Evolutionary conservation across 2,329 filamentous ascomycete genomes (phyloP).

Genomic region (Coniochaeta sp.): DNA sequence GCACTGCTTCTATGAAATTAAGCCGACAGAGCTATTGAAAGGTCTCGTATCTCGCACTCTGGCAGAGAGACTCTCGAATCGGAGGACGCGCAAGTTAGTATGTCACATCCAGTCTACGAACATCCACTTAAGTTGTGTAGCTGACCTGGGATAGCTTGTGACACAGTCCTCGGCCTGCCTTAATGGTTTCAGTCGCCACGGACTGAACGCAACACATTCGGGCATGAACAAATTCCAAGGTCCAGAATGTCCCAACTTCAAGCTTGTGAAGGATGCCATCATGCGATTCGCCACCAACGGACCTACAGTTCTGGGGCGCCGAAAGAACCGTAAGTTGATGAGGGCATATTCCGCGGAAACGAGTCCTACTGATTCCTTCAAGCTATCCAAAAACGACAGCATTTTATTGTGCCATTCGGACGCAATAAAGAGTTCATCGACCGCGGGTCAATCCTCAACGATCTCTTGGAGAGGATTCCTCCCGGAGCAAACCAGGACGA

Average conservation of each 20-base stretch:
- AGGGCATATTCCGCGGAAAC: not conserved
- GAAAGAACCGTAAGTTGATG: conserved; percentile 5
- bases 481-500: conserved; percentile 6
- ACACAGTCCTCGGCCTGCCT: conserved; percentile 9
- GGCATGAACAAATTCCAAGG: conserved; percentile 7
- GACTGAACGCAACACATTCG: conserved; percentile 7
- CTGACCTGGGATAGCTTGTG: conserved; percentile 7
- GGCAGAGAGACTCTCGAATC: not conserved
- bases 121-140: not conserved
- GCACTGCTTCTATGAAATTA: conserved; percentile 10
- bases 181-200: conserved; percentile 6
- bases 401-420: conserved; percentile 14
- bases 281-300: conserved; percentile 4
- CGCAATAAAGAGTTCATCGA: conserved; percentile 19
- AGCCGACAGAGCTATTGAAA: conserved; percentile 8
- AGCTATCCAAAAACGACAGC: not conserved
- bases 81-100: not conserved
- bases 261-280: conserved; percentile 5
- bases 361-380: not conserved
- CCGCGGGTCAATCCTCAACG: conserved; percentile 8
- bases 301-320: conserved; percentile 3
- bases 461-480: conserved; percentile 9
- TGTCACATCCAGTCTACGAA: not conserved
- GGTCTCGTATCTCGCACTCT: not conserved
- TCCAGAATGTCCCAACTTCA: conserved; percentile 7